These are phyloP conservation scores for Linderniella brevidens DNA, from an alignment of 257 asterid species.

Conservation along the genomic window DNA sequence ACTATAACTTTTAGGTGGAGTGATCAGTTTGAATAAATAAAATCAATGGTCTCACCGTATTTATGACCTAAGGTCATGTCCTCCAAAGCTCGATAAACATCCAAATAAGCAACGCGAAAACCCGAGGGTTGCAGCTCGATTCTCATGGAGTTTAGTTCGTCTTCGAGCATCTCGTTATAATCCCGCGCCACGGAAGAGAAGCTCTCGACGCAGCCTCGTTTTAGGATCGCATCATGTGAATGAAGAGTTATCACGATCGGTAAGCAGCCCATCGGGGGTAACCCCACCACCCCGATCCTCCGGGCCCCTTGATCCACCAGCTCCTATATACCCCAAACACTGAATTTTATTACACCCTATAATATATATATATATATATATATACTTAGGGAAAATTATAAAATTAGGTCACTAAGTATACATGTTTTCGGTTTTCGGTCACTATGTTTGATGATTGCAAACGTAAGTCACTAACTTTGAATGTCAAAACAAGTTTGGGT, in stretches of 20 bases:
- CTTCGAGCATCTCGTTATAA: neutral
- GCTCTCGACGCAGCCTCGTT: neutral
- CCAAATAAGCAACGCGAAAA: too few relatives aligned
- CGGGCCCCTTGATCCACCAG: neutral
- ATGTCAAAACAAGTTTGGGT: too few relatives aligned
- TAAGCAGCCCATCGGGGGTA: slow-evolving; percentile 1
- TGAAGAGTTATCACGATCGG: neutral
- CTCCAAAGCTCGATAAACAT: too few relatives aligned
- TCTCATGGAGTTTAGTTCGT: neutral
- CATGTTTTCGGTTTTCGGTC: too few relatives aligned
- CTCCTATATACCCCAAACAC: neutral
- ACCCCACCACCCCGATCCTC: neutral
- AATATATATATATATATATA: neutral
- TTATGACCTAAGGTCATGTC: neutral
- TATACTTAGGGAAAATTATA: neutral
- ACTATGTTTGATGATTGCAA: too few relatives aligned
- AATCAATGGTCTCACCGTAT: neutral
- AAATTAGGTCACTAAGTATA: too few relatives aligned
- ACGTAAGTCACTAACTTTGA: too few relatives aligned
- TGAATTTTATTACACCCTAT: neutral
- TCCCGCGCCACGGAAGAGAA: neutral
- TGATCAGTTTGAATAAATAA: neutral
- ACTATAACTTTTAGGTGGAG: too few relatives aligned
- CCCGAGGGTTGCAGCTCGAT: neutral
- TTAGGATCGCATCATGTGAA: neutral